A percentile compares a stretch with the other conserved stretches of the same genome.
These are phyloP conservation scores for Suillus subalutaceus DNA, from an alignment of 768 basidiomycete species.

Conservation along the genomic window DNA sequence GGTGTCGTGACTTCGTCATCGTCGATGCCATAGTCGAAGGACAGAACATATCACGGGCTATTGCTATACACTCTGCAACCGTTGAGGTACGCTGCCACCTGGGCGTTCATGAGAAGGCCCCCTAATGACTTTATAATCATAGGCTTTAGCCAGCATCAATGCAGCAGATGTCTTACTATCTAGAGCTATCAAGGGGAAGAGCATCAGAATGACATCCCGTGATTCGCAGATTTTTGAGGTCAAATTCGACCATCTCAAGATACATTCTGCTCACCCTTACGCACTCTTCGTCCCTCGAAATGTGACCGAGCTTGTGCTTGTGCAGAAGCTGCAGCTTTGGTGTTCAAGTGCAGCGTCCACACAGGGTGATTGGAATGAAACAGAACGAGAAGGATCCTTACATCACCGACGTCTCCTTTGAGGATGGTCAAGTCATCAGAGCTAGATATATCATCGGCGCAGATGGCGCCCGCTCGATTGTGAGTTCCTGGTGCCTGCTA, in stretches of 20 bases:
- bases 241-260: conserved; percentile 37
- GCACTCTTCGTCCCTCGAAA: conserved; percentile 46
- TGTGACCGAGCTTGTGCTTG: conserved; percentile 45
- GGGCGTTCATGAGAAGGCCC: not conserved
- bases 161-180: conserved; percentile 39
- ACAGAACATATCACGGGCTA: conserved; percentile 41
- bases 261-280: conserved; percentile 48
- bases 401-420: conserved; percentile 45
- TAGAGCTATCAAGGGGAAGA: conserved; percentile 27
- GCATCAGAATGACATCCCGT: conserved; percentile 34
- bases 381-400: conserved; percentile 28
- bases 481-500: conserved; percentile 22
- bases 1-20: conserved; percentile 30
- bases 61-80: conserved; percentile 48
- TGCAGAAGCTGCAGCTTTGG: conserved; percentile 36
- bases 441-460: conserved; percentile 53
- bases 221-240: conserved; percentile 28
- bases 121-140: conserved; percentile 24
- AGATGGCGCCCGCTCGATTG: conserved; percentile 51
- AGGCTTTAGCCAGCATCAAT: conserved; percentile 47
- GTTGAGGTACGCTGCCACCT: conserved; percentile 39
- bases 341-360: conserved; percentile 39
- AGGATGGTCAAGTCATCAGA: conserved; percentile 45
- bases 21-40: conserved; percentile 37
- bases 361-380: conserved; percentile 42